Conservation (phyloP, 2,329 filamentous ascomycete genomes). For the Hymenotorrendiella dingleyae region DNA sequence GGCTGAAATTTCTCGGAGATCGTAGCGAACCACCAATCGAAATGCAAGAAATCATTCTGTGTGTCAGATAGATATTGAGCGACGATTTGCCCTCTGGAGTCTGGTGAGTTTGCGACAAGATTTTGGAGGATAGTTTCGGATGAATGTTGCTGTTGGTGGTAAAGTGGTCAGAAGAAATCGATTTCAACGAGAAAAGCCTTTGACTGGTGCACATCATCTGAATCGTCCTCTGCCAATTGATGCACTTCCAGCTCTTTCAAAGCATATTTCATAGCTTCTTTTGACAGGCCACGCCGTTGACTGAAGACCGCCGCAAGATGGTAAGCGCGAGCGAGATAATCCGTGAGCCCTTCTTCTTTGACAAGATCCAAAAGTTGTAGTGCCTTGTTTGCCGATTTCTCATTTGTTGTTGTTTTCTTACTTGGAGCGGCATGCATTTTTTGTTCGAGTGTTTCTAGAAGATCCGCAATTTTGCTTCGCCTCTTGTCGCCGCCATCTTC, state of each 20-base stretch:
- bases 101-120: too few relatives aligned
- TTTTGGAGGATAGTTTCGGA: too few relatives aligned
- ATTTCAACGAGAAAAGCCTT: not conserved
- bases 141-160: too few relatives aligned
- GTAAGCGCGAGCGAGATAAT: slow-evolving; percentile 24
- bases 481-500: slow-evolving; percentile 25
- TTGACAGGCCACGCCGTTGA: slow-evolving; percentile 9
- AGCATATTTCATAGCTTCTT: slow-evolving; percentile 21
- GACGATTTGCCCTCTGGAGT: too few relatives aligned
- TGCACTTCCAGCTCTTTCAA: slow-evolving; percentile 18
- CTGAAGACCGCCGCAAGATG: slow-evolving; percentile 22
- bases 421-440: slow-evolving; percentile 17
- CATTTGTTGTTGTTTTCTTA: slow-evolving; percentile 9
- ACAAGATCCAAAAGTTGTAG: slow-evolving; percentile 19
- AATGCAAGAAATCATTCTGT: too few relatives aligned
- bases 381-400: slow-evolving; percentile 15
- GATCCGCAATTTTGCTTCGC: slow-evolving; percentile 29
- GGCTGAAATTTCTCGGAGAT: too few relatives aligned
- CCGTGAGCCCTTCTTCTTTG: slow-evolving; percentile 21
- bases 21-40: too few relatives aligned
- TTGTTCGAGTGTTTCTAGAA: slow-evolving; percentile 31
- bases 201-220: slow-evolving; percentile 5
- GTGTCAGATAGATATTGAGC: too few relatives aligned
- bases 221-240: slow-evolving; percentile 21
- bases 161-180: too few relatives aligned